Evolutionary conservation across 1,284 basidiomycete species (phyloP).

Genomic region (Boletus sp.): DNA sequence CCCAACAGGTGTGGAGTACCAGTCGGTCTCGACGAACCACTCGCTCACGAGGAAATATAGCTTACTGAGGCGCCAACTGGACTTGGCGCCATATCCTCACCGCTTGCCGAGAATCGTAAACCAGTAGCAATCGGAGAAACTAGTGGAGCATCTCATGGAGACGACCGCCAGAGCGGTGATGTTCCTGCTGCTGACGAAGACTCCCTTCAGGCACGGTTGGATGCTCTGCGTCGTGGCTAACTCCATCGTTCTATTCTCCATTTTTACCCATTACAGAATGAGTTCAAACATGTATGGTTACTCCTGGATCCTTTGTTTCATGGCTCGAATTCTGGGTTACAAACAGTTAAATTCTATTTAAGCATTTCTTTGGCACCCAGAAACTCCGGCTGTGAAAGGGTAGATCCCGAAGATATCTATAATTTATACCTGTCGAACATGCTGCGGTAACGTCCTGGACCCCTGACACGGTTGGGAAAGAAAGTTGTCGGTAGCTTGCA

Average conservation of each 20-base stretch:
- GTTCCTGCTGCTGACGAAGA: conserved; percentile 74
- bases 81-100: conserved; percentile 53
- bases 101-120: conserved; percentile 62
- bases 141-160: conserved; percentile 39
- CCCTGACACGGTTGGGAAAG: no score
- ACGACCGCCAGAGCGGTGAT: conserved; percentile 35
- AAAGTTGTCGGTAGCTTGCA: no score
- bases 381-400: neutral
- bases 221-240: conserved; percentile 70
- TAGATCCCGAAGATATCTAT: neutral
- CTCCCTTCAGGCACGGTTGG: conserved; percentile 81
- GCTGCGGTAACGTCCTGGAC: no score
- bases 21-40: neutral
- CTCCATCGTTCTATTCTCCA: neutral
- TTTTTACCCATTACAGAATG: conserved; percentile 6
- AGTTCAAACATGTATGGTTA: conserved; percentile 3
- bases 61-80: conserved; percentile 81
- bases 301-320: conserved; percentile 1
- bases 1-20: conserved; percentile 71
- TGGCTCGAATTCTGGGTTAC: neutral
- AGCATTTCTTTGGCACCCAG: neutral
- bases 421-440: neutral
- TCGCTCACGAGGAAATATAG: conserved; percentile 39
- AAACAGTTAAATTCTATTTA: neutral
- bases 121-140: conserved; percentile 78